Base-by-base conservation (phyloP, 2,329 filamentous ascomycete genomes). In the Trichoderma brevicompactum region DNA sequence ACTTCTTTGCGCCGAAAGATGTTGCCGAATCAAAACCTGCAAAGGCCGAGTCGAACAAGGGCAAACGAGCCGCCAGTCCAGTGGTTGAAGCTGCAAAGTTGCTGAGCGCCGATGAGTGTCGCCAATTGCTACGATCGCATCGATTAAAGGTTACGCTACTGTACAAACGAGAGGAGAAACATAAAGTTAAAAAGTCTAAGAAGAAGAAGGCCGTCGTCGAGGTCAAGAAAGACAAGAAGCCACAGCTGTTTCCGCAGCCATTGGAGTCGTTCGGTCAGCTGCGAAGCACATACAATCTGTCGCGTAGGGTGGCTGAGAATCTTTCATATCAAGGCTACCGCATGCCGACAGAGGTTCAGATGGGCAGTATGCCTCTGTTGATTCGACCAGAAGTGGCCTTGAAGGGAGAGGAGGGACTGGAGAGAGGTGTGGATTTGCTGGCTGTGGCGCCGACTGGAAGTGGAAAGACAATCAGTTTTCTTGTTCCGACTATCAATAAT, bases 381-480 rank as follows among this genome's bases (percentile, higher is more conserved):
- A 79, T 98, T 36, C 78, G 82, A 15, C 82, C 86, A 0, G 79
- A 82, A 67, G 79, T 76, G 64, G 85, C 85, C 0, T 77, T 87
- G 36, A 73, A 74, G 12, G 75, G 74, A 4, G 77, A 75, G 32
- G 73, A 73, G 23, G 76, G 77, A 19, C 65, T 80, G 19, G 73
- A 74, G 2, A 66, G 69, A 13, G 76, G 76, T 8, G 81, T 94
- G 5, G 89, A 99, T 79, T 87, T 99, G 44, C 78, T 99, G 68
- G 92, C 92, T 0, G 88, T 98, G 49, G 95, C 95, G 3, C 95
- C 95, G 1, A 99, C 95, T 0, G 95, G 95, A 28, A 98, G 94
- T 75, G 95, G 95, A 50, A 99, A 99, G 82, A 99, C 95, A 0
- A 81, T 99, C 68, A 92, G 93, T 17, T 99, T 97, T 73, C 78